These are phyloP conservation scores for Cryptococcus maquisensis DNA, from an alignment of 1,284 basidiomycete species.

Conservation along the genomic window DNA sequence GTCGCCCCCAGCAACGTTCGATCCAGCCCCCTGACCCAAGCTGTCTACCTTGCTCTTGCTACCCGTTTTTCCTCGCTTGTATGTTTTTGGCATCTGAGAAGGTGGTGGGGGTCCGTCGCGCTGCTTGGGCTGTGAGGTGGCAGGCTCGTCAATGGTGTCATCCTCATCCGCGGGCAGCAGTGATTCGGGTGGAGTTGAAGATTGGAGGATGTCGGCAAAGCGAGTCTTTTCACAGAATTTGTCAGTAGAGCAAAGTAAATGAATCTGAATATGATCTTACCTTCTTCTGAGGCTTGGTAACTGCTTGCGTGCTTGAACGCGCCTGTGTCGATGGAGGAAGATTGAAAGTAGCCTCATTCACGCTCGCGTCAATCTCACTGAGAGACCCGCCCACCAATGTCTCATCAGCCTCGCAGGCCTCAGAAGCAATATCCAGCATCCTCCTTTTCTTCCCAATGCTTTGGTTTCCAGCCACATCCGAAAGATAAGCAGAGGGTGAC, in stretches of 20 bases:
- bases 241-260: background rate
- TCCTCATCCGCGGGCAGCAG: background rate
- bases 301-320: too few relatives aligned
- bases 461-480: background rate
- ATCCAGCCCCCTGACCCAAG: too few relatives aligned
- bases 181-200: background rate
- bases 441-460: background rate
- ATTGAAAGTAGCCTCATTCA: background rate
- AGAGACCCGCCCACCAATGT: too few relatives aligned
- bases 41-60: too few relatives aligned
- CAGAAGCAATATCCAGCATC: background rate
- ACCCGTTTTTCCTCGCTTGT: too few relatives aligned
- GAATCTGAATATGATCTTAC: background rate
- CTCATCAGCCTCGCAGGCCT: background rate
- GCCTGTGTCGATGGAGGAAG: background rate
- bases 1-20: too few relatives aligned
- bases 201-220: background rate
- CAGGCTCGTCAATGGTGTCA: background rate
- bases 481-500: background rate
- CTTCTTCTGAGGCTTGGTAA: conserved; percentile 1
- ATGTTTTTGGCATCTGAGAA: background rate
- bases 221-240: background rate
- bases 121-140: background rate
- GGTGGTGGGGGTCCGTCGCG: background rate
- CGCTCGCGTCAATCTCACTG: background rate